A percentile compares a stretch with the other conserved stretches of the same genome.
These are phyloP conservation scores for Grifola frondosa DNA, from an alignment of 1,284 basidiomycete species.

Conservation along the genomic window DNA sequence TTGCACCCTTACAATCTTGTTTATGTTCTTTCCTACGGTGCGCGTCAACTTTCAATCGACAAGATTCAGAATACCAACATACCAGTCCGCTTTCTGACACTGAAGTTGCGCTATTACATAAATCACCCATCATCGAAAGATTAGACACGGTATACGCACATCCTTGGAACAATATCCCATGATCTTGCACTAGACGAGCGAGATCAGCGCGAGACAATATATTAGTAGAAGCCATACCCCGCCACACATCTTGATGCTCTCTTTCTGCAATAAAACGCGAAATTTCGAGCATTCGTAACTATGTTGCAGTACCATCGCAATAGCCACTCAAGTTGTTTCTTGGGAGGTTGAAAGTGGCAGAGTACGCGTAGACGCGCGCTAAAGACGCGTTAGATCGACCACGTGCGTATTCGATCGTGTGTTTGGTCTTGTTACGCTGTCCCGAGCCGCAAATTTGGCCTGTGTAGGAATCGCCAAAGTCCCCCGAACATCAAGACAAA, in stretches of 20 bases:
- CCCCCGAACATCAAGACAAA: no score
- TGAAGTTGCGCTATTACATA: neutral
- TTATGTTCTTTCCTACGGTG: conserved; percentile 9
- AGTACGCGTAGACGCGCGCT: no score
- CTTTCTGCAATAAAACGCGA: neutral
- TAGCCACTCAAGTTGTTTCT: no score
- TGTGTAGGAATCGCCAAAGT: no score
- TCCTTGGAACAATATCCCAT: conserved; percentile 19
- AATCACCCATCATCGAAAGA: neutral
- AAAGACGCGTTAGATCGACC: no score
- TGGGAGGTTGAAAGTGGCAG: no score
- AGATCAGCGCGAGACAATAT: neutral
- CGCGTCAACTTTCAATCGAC: neutral
- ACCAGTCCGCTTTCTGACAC: conserved; percentile 18
- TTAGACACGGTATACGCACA: neutral
- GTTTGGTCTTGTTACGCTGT: no score
- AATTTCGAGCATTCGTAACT: conserved; percentile 9
- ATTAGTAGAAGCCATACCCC: conserved; percentile 1
- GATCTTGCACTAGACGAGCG: conserved; percentile 10
- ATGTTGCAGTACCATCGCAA: no score
- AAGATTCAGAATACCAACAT: neutral
- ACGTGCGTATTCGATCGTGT: no score
- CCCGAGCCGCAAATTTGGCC: no score
- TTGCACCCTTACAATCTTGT: conserved; percentile 2
- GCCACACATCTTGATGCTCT: conserved; percentile 15